Percentiles rank a stretch among this genome's conserved stretches.
phyloP scores from a whole-genome alignment of 176 grass and related monocot genomes.

The Elaeis guineensis region DNA sequence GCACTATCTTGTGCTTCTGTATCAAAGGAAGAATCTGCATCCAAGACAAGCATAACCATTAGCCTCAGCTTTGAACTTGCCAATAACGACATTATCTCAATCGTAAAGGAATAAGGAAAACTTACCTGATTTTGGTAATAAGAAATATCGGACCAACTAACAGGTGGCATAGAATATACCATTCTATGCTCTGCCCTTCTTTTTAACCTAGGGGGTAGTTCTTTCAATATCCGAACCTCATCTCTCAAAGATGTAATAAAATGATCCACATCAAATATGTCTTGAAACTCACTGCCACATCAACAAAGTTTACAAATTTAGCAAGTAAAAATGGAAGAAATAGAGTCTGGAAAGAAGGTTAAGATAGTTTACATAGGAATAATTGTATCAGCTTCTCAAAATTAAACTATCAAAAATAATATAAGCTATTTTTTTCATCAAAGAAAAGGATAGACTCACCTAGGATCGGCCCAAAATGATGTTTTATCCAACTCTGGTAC shows the following conservation, averaged over 20 bases:
- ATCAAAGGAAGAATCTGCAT: slow-evolving; percentile 91
- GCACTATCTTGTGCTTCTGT: slow-evolving; percentile 57
- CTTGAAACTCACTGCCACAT: slow-evolving; percentile 62
- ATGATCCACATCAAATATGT: slow-evolving; percentile 95
- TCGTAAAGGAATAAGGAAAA: background rate
- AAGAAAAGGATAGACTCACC: slow-evolving; percentile 26
- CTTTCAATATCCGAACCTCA: slow-evolving; percentile 78
- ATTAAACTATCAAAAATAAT: too few species aligned
- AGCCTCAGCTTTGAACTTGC: slow-evolving; percentile 4
- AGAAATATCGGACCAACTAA: slow-evolving; percentile 97
- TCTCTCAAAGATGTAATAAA: slow-evolving; percentile 88
- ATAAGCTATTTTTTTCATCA: background rate
- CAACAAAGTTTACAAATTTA: background rate
- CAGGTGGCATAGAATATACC: slow-evolving; percentile 66
- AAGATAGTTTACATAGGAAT: too few species aligned
- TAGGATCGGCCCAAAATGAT: slow-evolving; percentile 90
- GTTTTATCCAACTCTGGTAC: slow-evolving; percentile 87
- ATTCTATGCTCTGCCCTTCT: slow-evolving; percentile 49
- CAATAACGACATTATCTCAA: too few species aligned
- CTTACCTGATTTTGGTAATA: slow-evolving; percentile 80
- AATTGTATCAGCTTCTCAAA: too few species aligned
- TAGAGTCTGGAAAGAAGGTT: too few species aligned
- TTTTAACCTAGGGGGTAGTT: slow-evolving; percentile 67
- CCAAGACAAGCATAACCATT: background rate
- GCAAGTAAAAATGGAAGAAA: too few species aligned